Conservation (phyloP, 192 early-diverging fungal genomes). For the Mortierella claussenii region DNA sequence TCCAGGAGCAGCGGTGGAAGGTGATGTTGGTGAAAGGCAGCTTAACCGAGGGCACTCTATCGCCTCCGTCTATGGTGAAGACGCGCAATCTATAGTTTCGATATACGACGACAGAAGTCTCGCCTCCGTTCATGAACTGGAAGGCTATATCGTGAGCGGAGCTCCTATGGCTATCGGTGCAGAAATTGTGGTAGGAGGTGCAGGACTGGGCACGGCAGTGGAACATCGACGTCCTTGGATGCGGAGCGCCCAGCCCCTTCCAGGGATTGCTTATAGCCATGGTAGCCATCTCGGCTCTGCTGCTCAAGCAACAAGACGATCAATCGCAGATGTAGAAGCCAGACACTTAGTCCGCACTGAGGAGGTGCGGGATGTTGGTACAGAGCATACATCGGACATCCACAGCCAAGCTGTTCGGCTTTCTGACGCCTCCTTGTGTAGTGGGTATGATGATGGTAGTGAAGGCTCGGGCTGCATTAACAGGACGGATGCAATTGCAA, state of each 20-base stretch:
- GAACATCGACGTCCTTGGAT: slow-evolving; percentile 1
- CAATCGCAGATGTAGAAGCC: not conserved
- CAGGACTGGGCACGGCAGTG: not conserved
- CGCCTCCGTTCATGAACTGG: slow-evolving; percentile 18
- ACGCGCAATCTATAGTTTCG: slow-evolving; percentile 12
- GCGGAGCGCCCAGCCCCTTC: slow-evolving; percentile 9
- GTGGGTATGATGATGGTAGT: not conserved
- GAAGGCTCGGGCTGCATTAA: not conserved
- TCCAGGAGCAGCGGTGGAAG: not conserved
- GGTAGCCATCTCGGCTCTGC: slow-evolving; percentile 10
- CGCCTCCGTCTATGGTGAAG: slow-evolving; percentile 26
- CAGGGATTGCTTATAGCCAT: slow-evolving; percentile 12
- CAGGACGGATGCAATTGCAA: not conserved
- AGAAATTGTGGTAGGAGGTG: not conserved
- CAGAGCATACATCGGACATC: not conserved
- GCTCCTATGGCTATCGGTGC: not conserved
- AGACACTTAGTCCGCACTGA: not conserved
- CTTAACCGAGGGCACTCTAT: slow-evolving; percentile 4
- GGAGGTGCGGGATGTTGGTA: not conserved
- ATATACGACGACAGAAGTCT: slow-evolving; percentile 25
- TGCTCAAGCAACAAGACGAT: slow-evolving; percentile 6
- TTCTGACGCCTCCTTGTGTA: too few species aligned
- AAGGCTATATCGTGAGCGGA: not conserved
- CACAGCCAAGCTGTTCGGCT: not conserved
- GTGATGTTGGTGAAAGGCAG: not conserved